Evolutionary conservation across 805 yeast genomes (phyloP), one percentile per base, ranked within the genome.

Genomic region (Lipomyces starkeyi): DNA sequence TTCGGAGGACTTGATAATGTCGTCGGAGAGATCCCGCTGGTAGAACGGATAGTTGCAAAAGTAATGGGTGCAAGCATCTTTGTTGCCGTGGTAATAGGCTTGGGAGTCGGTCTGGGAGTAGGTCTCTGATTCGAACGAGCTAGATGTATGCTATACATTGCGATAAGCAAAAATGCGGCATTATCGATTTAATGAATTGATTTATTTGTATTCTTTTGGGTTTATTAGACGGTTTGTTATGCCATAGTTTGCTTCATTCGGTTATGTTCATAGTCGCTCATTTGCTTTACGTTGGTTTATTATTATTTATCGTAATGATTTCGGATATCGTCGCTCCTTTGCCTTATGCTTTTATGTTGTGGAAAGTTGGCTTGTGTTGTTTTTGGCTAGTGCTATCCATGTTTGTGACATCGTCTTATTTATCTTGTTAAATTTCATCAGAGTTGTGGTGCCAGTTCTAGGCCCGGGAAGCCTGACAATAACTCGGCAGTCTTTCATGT

Each of bases 1-100:
- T 64, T 73, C 2, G 83, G 83, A 7, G 76, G 72, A 66, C 73
- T 79, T 52, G 83, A 80, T 65, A 40, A 63, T 3, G 67, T 71
- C 2, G 67, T 74, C 2, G 83, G 83, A 5, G 73, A 71, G 40
- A 66, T 80, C 1, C 77, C 79, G 43, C 66, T 73, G 34, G 25
- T 70, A 11, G 70, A 70, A 71, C 75, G 81, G 77, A 65, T 71
- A 9, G 66, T 69, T 1, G 78, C 82, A 20, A 64, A 82, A 52
- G 61, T 64, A 0, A 69, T 83, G 8, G 84, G 83, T 1, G 64
- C 67, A 8, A 13, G 72, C 2, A 25, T 61, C 60, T 66, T 71
- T 40, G 61, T 59, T 40, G 63, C 52, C 3, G 67, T 71, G 22
- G 25, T 67, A 6, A 71, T 61, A 4, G 74, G 73, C 20, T 35